Evolutionary conservation across 2,329 filamentous ascomycete species (phyloP).

Genomic region (Sporothrix euskadiensis): DNA sequence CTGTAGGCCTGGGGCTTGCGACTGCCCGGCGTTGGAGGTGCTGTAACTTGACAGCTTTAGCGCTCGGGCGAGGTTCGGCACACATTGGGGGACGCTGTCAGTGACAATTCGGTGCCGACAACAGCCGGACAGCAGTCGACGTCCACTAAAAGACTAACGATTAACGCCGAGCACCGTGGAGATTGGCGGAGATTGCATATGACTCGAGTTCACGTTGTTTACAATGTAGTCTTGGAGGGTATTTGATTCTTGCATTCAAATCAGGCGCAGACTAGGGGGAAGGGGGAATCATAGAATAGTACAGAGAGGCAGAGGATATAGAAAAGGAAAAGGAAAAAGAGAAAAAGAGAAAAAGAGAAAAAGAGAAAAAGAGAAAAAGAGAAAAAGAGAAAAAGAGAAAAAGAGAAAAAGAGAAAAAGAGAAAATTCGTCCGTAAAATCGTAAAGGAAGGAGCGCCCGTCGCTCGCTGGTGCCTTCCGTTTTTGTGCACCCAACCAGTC

Average conservation of each 20-base stretch:
- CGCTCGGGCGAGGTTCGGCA: not conserved
- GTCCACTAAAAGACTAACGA: not conserved
- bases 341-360: not conserved
- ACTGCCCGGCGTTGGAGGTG: not conserved
- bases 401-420: not conserved
- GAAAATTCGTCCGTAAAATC: not conserved
- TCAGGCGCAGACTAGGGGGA: not conserved
- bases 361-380: not conserved
- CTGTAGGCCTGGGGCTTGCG: too few species aligned
- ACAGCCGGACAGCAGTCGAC: not conserved
- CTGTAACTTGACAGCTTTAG: not conserved
- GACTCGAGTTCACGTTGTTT: not conserved
- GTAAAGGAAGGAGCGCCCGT: not conserved
- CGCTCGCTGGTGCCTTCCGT: not conserved
- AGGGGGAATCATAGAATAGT: not conserved
- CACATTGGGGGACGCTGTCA: not conserved
- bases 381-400: not conserved
- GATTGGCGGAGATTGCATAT: conserved; percentile 13
- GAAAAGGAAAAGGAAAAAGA: not conserved
- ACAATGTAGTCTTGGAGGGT: not conserved
- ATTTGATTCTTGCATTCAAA: not conserved
- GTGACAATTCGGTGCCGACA: not conserved
- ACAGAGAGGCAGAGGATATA: not conserved
- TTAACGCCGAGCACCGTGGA: conserved; percentile 17
- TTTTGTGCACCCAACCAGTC: not conserved